These are phyloP conservation scores for Trametes maxima DNA, from an alignment of 768 basidiomycete species.

Conservation along the genomic window DNA sequence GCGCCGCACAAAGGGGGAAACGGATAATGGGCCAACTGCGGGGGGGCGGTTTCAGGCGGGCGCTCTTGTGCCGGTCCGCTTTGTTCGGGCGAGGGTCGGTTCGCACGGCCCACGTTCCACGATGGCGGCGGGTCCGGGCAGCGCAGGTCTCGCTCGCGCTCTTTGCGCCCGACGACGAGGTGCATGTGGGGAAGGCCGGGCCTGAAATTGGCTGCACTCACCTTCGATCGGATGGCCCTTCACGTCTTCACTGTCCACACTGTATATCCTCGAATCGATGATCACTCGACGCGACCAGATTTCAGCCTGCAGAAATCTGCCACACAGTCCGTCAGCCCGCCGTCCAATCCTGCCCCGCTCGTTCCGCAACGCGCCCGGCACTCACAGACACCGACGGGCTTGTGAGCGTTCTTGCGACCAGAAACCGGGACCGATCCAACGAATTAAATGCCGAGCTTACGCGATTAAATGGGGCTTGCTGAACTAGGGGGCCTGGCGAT, in stretches of 20 bases:
- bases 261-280: slow-evolving; percentile 20
- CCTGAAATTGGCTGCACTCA: slow-evolving; percentile 25
- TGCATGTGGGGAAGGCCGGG: not conserved
- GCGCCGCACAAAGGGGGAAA: not conserved
- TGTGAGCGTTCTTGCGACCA: slow-evolving; percentile 25
- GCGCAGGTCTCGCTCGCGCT: not conserved
- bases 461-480: slow-evolving; percentile 20
- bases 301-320: slow-evolving; percentile 21
- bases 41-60: slow-evolving; percentile 4
- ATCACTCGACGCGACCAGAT: slow-evolving; percentile 14
- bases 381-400: slow-evolving; percentile 14
- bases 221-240: slow-evolving; percentile 16
- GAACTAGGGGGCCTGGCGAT: slow-evolving; percentile 24
- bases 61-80: not conserved
- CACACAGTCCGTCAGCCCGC: slow-evolving; percentile 15
- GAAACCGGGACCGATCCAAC: slow-evolving; percentile 4
- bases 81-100: slow-evolving; percentile 8
- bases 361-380: slow-evolving; percentile 13
- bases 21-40: not conserved
- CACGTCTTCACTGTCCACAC: slow-evolving; percentile 20
- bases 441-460: slow-evolving; percentile 30
- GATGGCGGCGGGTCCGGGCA: slow-evolving; percentile 18
- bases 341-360: slow-evolving; percentile 12
- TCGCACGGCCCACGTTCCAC: slow-evolving; percentile 33
- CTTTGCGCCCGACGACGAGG: not conserved